Evolutionary conservation across 176 grass and related monocot species (phyloP).

Genomic region (Chloris gayana): DNA sequence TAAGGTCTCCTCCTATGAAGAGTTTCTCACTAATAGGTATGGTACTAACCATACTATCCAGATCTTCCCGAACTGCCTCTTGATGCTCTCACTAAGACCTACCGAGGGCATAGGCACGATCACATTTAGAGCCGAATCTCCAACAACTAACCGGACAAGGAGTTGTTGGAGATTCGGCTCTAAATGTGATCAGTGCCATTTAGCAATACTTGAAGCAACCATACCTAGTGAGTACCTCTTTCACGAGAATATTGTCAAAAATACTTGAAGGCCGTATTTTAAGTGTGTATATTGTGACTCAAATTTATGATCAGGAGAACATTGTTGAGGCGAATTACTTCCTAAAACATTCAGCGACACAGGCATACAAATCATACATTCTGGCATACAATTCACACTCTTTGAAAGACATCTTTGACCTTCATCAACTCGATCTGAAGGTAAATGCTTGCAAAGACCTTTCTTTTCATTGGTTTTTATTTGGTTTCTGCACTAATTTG

Average conservation of each 20-base stretch:
- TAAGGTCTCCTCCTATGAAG: too few relatives aligned
- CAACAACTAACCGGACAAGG: too few relatives aligned
- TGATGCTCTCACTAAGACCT: too few relatives aligned
- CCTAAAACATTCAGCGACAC: conserved; percentile 76
- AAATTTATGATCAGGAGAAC: conserved; percentile 62
- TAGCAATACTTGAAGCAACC: conserved; percentile 69
- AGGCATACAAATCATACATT: conserved; percentile 83
- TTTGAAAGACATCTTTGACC: conserved; percentile 82
- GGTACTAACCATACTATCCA: too few relatives aligned
- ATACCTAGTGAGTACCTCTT: conserved; percentile 54
- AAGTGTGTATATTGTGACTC: background rate
- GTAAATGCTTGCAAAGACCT: conserved; percentile 36
- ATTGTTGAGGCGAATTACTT: conserved; percentile 80
- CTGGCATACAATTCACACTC: conserved; percentile 83
- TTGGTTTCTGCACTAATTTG: background rate
- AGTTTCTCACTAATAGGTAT: too few relatives aligned
- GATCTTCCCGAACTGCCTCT: too few relatives aligned
- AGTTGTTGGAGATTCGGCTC: too few relatives aligned
- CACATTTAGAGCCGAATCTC: too few relatives aligned
- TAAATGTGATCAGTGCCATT: too few relatives aligned
- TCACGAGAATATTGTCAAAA: background rate
- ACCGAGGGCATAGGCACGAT: too few relatives aligned
- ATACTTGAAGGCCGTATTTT: background rate
- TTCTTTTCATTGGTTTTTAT: background rate
- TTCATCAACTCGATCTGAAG: conserved; percentile 83